phyloP scores from a whole-genome alignment of 1,139 yeast genomes.

The Yamadazyma sp. region DNA sequence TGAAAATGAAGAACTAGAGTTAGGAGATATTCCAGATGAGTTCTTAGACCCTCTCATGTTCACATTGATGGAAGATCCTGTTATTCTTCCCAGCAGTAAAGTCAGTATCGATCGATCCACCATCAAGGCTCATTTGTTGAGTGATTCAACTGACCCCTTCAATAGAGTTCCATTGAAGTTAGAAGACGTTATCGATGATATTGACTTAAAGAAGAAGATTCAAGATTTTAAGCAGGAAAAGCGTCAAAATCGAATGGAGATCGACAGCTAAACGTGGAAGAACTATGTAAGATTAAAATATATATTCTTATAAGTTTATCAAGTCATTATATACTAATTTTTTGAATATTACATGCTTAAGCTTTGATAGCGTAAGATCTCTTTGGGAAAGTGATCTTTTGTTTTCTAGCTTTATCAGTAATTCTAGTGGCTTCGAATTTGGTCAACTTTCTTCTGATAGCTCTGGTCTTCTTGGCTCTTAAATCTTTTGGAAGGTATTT shows the following conservation, averaged over 20 bases:
- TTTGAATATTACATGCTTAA: constrained; percentile 42
- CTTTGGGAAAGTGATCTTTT: constrained; percentile 94
- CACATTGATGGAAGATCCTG: constrained; percentile 95
- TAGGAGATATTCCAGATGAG: constrained; percentile 96
- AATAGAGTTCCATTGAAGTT: constrained; percentile 87
- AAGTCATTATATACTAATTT: constrained; percentile 11
- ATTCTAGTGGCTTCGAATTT: constrained; percentile 76
- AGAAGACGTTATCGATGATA: constrained; percentile 82
- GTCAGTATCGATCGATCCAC: constrained; percentile 87
- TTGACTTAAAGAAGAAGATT: constrained; percentile 63
- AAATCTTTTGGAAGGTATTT: constrained; percentile 98
- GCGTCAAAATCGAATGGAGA: constrained; percentile 15
- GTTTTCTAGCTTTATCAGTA: constrained; percentile 91
- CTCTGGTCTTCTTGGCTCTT: constrained; percentile 99
- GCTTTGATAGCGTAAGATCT: constrained; percentile 99
- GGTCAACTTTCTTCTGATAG: constrained; percentile 96
- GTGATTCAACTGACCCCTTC: constrained; percentile 96
- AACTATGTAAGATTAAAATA: constrained; percentile 9
- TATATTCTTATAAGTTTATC: constrained; percentile 8
- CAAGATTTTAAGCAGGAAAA: constrained; percentile 52
- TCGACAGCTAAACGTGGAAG: constrained; percentile 5
- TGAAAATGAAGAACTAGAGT: constrained; percentile 79
- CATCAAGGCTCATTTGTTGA: constrained; percentile 87
- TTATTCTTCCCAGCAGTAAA: constrained; percentile 80
- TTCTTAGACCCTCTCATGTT: constrained; percentile 95